These are phyloP conservation scores for Phycomyces blakesleeanus DNA, from an alignment of 192 early-diverging fungal species.

Conservation along the genomic window DNA sequence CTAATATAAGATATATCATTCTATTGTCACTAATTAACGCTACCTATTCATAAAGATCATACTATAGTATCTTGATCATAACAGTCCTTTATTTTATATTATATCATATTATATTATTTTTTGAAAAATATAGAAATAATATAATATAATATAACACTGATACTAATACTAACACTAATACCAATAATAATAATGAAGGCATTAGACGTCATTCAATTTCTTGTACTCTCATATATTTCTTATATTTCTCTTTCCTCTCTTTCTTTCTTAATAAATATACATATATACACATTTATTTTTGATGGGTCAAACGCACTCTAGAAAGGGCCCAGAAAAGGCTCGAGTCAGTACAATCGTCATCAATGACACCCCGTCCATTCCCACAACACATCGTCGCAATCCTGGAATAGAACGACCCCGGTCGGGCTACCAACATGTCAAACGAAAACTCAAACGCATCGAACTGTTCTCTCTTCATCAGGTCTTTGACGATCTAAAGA, in stretches of 20 bases:
- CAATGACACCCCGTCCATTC: not conserved
- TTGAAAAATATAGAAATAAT: too few species aligned
- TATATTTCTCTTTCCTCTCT: not conserved
- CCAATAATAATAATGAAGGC: not conserved
- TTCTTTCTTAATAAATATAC: too few species aligned
- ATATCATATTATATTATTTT: too few species aligned
- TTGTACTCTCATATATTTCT: not conserved
- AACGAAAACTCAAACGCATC: slow-evolving; percentile 7
- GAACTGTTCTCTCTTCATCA: slow-evolving; percentile 17
- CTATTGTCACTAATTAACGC: too few species aligned
- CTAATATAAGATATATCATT: too few species aligned
- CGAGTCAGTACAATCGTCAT: not conserved
- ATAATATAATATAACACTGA: too few species aligned
- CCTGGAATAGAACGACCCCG: not conserved
- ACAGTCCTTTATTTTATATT: too few species aligned
- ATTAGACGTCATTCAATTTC: not conserved
- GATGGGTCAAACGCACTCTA: slow-evolving; percentile 12
- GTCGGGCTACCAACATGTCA: not conserved
- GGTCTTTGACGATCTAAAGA: slow-evolving; percentile 18
- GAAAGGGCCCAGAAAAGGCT: not conserved
- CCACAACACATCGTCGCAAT: not conserved
- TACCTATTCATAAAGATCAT: too few species aligned
- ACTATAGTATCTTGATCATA: too few species aligned
- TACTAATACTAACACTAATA: too few species aligned
- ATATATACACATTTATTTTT: not conserved